Evolutionary conservation across 208 protist genomes (phyloP), one percentile per base, ranked within the genome.

Genomic region (Crithidia thermophila): DNA sequence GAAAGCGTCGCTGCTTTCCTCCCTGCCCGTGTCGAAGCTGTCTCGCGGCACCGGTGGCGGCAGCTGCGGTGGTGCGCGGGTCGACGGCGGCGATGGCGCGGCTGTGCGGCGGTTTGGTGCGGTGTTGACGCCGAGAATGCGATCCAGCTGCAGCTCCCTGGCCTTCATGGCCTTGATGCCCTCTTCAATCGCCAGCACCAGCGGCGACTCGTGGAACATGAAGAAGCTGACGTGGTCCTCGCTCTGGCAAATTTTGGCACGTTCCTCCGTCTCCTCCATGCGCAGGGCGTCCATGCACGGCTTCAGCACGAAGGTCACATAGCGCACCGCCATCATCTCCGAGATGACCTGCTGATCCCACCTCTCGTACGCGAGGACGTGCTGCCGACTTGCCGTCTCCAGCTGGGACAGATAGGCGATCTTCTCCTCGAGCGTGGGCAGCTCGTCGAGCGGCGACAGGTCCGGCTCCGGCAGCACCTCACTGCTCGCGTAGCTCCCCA

Each of bases 271-370:
- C 72, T 93, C 90, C 23, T 60, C 60, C 30, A 53, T 45, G 23
- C 81, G 65, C 58, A 95, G 60, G 31, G 85, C 69, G 21, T 93
- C 82, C 61, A 91, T 70, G 61, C 82, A 80, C 8, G 88, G 84
- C 59, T 84, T 83, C 40, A 95, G 51, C 18, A 95, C 82, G 65
- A 85, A 88, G 9, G 82, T 90, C 4, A 93, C 84, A 67, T 87
- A 95, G 51, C 69, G 62, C 47, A 91, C 82, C 21, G 82, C 72
- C 83, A 91, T 93, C 85, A 93, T 90, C 65, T 95, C 83, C 1
- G 64, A 63, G 9, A 87, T 42, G 0, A 91, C 79, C 21, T 77
- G 75, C 25, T 79, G 66, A 36, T 89, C 84, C 86, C 82, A 93
- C 23, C 61, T 50, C 71, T 93, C 90, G n/a, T 57, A 76, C 9